These are phyloP conservation scores for Exophiala sideris DNA, from an alignment of 2,329 filamentous ascomycete genomes.

Conservation along the genomic window DNA sequence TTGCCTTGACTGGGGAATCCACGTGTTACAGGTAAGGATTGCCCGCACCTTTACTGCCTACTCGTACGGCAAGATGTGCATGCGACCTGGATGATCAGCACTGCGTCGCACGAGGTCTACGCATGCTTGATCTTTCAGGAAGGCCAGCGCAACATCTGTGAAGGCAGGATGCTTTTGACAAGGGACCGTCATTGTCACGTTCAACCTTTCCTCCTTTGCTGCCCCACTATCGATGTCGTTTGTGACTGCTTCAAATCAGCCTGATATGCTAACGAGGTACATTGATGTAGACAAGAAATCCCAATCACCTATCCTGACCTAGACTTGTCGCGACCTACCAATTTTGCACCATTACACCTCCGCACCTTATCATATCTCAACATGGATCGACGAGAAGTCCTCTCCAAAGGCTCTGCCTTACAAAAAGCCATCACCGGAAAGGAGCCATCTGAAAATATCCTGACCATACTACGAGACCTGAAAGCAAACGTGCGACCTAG, in stretches of 20 bases:
- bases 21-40: background rate
- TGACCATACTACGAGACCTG: conserved; percentile 71
- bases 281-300: background rate
- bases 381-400: conserved; percentile 82
- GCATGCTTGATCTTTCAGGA: background rate
- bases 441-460: conserved; percentile 68
- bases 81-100: background rate
- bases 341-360: background rate
- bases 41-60: background rate
- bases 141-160: background rate
- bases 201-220: no score
- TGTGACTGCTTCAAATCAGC: background rate
- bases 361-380: conserved; percentile 18
- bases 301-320: background rate
- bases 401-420: conserved; percentile 71
- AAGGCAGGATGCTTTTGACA: background rate
- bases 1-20: no score
- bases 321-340: background rate
- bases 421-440: conserved; percentile 73
- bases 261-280: background rate
- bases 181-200: no score
- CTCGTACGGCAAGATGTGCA: background rate
- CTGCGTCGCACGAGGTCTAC: background rate
- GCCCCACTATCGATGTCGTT: no score
- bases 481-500: conserved; percentile 78